These are phyloP conservation scores for Pseudonitzschia delicatissima DNA, from an alignment of 108 stramenopile species.

Conservation along the genomic window DNA sequence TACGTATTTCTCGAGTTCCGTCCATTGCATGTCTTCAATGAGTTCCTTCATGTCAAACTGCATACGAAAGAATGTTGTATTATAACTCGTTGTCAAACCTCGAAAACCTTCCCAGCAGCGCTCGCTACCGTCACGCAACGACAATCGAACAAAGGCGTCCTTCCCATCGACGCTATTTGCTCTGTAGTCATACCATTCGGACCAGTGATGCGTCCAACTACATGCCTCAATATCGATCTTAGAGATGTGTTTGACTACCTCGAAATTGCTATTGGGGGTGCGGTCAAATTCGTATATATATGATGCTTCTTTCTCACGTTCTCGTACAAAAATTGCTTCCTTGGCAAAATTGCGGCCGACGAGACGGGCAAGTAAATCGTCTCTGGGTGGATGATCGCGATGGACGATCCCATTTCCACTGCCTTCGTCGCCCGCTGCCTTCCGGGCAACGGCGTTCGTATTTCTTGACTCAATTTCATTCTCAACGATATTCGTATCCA, in stretches of 20 bases:
- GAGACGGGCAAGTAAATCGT: neutral
- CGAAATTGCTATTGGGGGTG: neutral
- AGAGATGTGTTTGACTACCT: neutral
- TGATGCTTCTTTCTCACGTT: conserved; percentile 12
- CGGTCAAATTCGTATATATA: conserved; percentile 2
- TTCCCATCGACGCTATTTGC: neutral
- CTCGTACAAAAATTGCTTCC: conserved; percentile 2
- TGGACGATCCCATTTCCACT: neutral
- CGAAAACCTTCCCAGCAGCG: conserved; percentile 9
- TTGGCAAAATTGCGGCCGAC: conserved; percentile 1
- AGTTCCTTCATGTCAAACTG: conserved; percentile 6
- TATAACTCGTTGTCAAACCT: conserved; percentile 1
- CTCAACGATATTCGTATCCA: neutral
- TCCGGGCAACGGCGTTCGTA: neutral
- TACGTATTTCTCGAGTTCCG: neutral
- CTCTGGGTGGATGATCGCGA: neutral
- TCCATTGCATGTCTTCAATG: conserved; percentile 9
- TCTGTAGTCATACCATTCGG: conserved; percentile 8
- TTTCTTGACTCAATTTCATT: neutral
- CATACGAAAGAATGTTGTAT: conserved; percentile 1
- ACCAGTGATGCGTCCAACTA: neutral
- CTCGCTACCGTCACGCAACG: conserved; percentile 1
- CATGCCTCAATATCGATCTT: neutral
- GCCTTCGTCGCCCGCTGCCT: neutral
- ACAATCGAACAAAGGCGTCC: conserved; percentile 8